Percentiles rank a stretch among this genome's conserved stretches.
These are phyloP conservation scores for grape (Vitis vinifera) DNA, from an alignment of 164 flowering plant genomes.

Conservation along the genomic window ASM3070453v1 NC_081822.1:9931001-9931500, in stretches of 20 bases:
- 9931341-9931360: constrained; percentile 98
- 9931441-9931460: constrained; percentile 95
- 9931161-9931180: constrained; percentile 48
- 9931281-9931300: background rate
- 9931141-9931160: constrained; percentile 75
- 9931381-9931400: constrained; percentile 94
- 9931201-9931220: constrained; percentile 86
- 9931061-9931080: no score
- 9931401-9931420: constrained; percentile 78
- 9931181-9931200: constrained; percentile 52
- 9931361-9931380: constrained; percentile 91
- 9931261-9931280: constrained; percentile 4
- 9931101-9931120: constrained; percentile 77
- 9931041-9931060: no score
- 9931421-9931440: constrained; percentile 64
- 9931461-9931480: constrained; percentile 88
- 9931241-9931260: constrained; percentile 98
- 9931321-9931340: constrained; percentile 28
- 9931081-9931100: constrained; percentile 17
- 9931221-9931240: constrained; percentile 99
- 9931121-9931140: constrained; percentile 94
- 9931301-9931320: background rate
- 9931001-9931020: background rate
- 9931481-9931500: constrained; percentile 98
- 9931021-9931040: background rate